These are phyloP conservation scores for Fusarium annulatum DNA, from an alignment of 2,329 filamentous ascomycete species.

Conservation along the genomic window DNA sequence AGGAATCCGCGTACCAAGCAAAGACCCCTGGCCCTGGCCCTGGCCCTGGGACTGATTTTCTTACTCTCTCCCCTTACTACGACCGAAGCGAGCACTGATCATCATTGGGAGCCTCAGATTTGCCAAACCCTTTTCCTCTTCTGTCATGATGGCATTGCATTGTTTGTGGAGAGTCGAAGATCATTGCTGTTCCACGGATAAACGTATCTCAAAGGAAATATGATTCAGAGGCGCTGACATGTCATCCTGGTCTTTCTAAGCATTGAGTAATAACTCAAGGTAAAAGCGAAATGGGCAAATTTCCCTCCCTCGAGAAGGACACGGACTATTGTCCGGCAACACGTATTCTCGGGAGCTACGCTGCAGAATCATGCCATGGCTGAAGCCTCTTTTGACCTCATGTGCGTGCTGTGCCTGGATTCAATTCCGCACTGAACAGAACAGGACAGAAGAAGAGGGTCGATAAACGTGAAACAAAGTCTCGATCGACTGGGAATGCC, in stretches of 20 bases:
- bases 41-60: background rate
- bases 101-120: background rate
- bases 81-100: conserved; percentile 16
- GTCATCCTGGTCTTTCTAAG: background rate
- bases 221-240: background rate
- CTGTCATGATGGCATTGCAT: conserved; percentile 22
- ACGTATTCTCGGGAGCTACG: background rate
- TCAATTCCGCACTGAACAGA: background rate
- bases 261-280: background rate
- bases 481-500: conserved; percentile 14
- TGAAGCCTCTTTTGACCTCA: background rate
- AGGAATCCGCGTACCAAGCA: background rate
- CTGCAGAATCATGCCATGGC: background rate
- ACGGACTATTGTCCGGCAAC: background rate
- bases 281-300: conserved; percentile 11
- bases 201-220: background rate
- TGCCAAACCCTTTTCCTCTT: conserved; percentile 2
- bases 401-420: background rate
- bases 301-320: background rate
- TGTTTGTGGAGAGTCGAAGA: conserved; percentile 17
- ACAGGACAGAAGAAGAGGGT: background rate
- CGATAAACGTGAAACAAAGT: conserved; percentile 10
- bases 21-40: background rate
- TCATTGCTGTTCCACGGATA: conserved; percentile 4
- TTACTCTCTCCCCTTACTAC: background rate